These are phyloP conservation scores for Fusarium concolor DNA, from an alignment of 2,329 filamentous ascomycete species.

Conservation along the genomic window DNA sequence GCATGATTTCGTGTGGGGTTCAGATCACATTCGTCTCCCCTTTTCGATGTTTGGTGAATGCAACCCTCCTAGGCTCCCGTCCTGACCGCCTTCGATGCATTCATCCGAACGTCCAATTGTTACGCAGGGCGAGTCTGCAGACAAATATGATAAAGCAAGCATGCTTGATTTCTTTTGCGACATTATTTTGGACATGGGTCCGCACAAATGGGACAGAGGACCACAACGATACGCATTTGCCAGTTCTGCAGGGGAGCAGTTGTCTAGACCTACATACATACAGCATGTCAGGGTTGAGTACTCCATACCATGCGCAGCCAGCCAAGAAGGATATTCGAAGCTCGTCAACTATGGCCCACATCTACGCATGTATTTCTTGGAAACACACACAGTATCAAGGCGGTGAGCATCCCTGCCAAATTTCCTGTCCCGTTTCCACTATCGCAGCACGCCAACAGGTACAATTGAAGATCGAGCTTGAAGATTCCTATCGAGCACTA, in stretches of 20 bases:
- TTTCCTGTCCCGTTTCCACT: background rate
- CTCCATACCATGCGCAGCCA: slow-evolving; percentile 9
- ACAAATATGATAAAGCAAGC: slow-evolving; percentile 39
- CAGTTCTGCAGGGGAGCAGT: slow-evolving; percentile 42
- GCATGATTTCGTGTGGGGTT: slow-evolving; percentile 18
- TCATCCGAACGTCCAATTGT: slow-evolving; percentile 41
- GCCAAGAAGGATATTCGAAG: slow-evolving; percentile 30
- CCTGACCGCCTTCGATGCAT: slow-evolving; percentile 43
- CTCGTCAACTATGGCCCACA: slow-evolving; percentile 32
- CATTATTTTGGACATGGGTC: slow-evolving; percentile 42
- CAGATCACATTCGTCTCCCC: slow-evolving; percentile 18
- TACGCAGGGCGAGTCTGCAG: slow-evolving; percentile 36
- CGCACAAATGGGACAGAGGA: slow-evolving; percentile 38
- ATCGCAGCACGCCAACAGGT: slow-evolving; percentile 4
- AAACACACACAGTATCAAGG: slow-evolving; percentile 19
- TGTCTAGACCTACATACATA: slow-evolving; percentile 26
- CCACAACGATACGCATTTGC: slow-evolving; percentile 32
- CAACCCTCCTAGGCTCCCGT: slow-evolving; percentile 33
- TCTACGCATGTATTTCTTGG: slow-evolving; percentile 12
- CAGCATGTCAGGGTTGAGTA: slow-evolving; percentile 26
- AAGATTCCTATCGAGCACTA: slow-evolving; percentile 6
- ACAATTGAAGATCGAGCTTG: slow-evolving; percentile 5
- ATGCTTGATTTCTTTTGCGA: slow-evolving; percentile 42
- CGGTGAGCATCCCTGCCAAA: slow-evolving; percentile 14
- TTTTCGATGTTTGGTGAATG: slow-evolving; percentile 34